A percentile compares a stretch with the other conserved stretches of the same genome.
Evolutionary conservation across 352 stramenopile genomes (phyloP).

Genomic region (Pythium dissotocum): DNA sequence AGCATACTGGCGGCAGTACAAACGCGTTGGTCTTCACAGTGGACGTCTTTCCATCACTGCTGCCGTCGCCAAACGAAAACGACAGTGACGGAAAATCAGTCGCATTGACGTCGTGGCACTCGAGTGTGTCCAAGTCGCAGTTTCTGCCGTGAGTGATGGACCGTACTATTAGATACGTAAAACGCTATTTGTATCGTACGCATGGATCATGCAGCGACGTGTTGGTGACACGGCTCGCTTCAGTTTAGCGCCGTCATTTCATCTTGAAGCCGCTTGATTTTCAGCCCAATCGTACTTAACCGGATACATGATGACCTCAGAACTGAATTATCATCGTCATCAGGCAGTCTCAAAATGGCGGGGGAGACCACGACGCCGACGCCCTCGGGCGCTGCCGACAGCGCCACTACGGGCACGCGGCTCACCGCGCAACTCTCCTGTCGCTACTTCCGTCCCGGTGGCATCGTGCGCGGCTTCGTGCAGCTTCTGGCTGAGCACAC

Average conservation of each 20-base stretch:
- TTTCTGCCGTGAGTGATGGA: no score
- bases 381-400: background rate
- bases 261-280: background rate
- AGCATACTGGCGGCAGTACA: background rate
- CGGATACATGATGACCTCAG: background rate
- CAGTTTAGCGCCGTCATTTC: background rate
- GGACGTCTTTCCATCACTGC: no score
- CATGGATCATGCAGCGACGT: no score
- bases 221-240: no score
- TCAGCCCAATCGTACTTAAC: slow-evolving; percentile 3
- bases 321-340: background rate
- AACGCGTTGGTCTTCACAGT: no score
- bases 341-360: background rate
- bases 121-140: no score
- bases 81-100: no score
- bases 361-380: background rate
- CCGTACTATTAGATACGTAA: no score
- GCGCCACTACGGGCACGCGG: slow-evolving; percentile 25
- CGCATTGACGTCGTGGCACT: no score
- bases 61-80: no score
- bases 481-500: slow-evolving; percentile 38
- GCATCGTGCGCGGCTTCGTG: slow-evolving; percentile 57
- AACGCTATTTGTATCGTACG: no score
- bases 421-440: slow-evolving; percentile 41
- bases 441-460: slow-evolving; percentile 51